phyloP scores from a whole-genome alignment of 495 filamentous ascomycete species.

The Corynascus novoguineensis region DNA sequence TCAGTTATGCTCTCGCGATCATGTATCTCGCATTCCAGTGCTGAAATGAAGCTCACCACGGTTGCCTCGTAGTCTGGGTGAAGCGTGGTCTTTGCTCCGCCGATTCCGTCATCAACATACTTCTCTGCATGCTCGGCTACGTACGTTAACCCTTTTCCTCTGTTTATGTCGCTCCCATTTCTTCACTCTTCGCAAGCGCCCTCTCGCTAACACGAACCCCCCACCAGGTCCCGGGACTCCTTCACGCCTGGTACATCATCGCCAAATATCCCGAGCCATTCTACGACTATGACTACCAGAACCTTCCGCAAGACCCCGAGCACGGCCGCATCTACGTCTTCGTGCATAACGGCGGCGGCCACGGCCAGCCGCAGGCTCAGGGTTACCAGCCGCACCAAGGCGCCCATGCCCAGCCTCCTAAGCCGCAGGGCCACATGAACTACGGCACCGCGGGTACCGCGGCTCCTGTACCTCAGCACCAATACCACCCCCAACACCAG shows the following conservation, averaged over 20 bases:
- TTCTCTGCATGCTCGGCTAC: conserved; percentile 82
- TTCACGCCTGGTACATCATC: conserved; percentile 99
- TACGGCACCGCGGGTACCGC: conserved; percentile 31
- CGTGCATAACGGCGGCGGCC: conserved; percentile 38
- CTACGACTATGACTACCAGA: conserved; percentile 53
- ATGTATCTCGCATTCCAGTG: conserved; percentile 11
- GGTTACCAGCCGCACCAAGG: conserved; percentile 23
- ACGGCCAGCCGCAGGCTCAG: conserved; percentile 14
- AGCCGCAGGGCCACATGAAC: conserved; percentile 33
- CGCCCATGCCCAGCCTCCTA: conserved; percentile 19
- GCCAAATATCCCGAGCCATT: conserved; percentile 72
- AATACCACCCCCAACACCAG: conserved; percentile 8
- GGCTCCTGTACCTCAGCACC: conserved; percentile 7
- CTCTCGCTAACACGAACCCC: conserved; percentile 3
- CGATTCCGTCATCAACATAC: conserved; percentile 92
- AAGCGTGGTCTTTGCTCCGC: conserved; percentile 90
- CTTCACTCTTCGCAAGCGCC: not conserved
- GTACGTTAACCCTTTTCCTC: conserved; percentile 31
- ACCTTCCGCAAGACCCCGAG: conserved; percentile 51
- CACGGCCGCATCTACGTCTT: conserved; percentile 61
- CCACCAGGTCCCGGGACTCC: conserved; percentile 67
- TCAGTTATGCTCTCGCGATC: too few species aligned
- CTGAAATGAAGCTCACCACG: not conserved
- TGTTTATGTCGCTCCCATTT: not conserved
- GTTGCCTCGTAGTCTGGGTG: conserved; percentile 69